Base-by-base conservation (phyloP, 305 asterid genomes). In the Nicotiana rustica region DNA sequence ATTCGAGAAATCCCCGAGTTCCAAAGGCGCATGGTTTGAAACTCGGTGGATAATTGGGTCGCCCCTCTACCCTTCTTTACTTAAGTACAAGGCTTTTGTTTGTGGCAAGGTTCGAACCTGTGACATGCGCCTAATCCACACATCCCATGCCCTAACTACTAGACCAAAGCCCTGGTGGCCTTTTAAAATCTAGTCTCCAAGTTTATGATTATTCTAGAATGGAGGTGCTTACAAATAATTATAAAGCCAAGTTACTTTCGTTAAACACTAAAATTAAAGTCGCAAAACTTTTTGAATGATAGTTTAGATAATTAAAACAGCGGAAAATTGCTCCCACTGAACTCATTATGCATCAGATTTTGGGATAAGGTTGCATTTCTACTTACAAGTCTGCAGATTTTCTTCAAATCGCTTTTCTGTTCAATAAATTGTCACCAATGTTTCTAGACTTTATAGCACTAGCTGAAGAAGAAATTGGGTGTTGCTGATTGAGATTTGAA, bases 341-440 rank as follows among this genome's bases (percentile, higher is more conserved):
- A 47, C 41, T 47, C 79, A 71, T 71, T 71, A 47, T n/a, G n/a
- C 19, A 47, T 13, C 21, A 71, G 78, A 71, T 71, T 19, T 44
- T 41, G 78, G 36, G 78, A 19, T 44, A 47, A 47, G 60, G 78
- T 19, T 44, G 60, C 38, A 71, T 71, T 33, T 71, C 35, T 25
- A 59, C 78, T 44, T 44, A 19, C 78, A 4, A 47, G 62, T 55
- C 61, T 70, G 7, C 36, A 44, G 14, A 4, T 8, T 73, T 49
- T 13, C 5, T 73, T 61, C 79, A 49, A 73, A 21, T 25, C 25
- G 0, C 79, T 49, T 49, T 18, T 71, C 44, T 13, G 64, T 49
- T 73, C 21, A 25, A 73, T 44, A 25, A 70, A 49, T 49, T 75
- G 61, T 15, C 55, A 9, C 0, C 5, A 0, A 6, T 71, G 78